Percentiles rank a stretch among this genome's conserved stretches.
These are phyloP conservation scores for Podaxis pistillaris DNA, from an alignment of 768 basidiomycete species.

Conservation along the genomic window DNA sequence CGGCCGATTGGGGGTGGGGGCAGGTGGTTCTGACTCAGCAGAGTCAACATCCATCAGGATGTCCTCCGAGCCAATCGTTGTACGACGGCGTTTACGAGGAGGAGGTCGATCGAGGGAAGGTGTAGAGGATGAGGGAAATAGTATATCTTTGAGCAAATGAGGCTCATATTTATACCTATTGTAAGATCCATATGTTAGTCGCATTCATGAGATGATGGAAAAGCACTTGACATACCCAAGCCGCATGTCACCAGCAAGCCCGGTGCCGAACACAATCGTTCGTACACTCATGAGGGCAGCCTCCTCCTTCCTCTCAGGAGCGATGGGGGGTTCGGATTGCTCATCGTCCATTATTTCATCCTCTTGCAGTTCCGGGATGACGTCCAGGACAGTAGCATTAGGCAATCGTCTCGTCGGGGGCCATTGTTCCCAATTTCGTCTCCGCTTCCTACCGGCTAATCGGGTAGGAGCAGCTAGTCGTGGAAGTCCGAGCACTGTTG, in stretches of 20 bases:
- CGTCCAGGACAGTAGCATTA: constrained; percentile 40
- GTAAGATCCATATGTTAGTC: neutral
- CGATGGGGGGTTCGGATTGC: constrained; percentile 19
- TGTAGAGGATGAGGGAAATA: constrained; percentile 38
- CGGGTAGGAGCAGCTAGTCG: constrained; percentile 25
- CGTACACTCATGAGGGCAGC: constrained; percentile 40
- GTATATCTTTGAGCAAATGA: constrained; percentile 34
- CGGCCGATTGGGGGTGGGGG: constrained; percentile 21
- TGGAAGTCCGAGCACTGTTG: constrained; percentile 39
- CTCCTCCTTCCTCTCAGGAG: constrained; percentile 35
- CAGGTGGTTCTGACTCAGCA: constrained; percentile 7
- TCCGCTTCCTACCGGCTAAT: constrained; percentile 42
- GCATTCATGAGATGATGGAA: neutral
- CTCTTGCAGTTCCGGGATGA: constrained; percentile 36
- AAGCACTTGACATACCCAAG: constrained; percentile 39
- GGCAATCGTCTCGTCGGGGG: constrained; percentile 32
- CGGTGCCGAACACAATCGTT: constrained; percentile 49
- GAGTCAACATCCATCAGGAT: constrained; percentile 24
- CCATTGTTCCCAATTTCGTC: constrained; percentile 31
- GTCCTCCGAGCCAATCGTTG: constrained; percentile 21
- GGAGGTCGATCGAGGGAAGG: constrained; percentile 22
- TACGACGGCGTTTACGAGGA: constrained; percentile 35
- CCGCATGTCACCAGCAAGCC: constrained; percentile 34
- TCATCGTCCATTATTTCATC: constrained; percentile 27
- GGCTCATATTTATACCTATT: constrained; percentile 56